Base-by-base conservation (phyloP, 768 basidiomycete species). In the Hortiboletus flavorubellus region DNA sequence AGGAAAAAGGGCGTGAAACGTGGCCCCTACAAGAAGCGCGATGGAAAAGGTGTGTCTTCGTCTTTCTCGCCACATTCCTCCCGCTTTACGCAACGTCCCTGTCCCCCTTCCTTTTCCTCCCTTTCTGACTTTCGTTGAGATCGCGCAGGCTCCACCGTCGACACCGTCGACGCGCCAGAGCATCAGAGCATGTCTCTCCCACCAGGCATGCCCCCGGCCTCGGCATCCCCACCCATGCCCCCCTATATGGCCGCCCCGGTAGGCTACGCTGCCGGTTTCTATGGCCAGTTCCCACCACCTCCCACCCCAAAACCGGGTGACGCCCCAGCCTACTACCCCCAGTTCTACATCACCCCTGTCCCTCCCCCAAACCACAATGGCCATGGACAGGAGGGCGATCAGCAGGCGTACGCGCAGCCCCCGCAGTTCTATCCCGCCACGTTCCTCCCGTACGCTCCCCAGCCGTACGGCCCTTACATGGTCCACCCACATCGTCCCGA, bases 11-110 rank as follows among this genome's bases (percentile, higher is more conserved):
- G 89, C 61, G 80, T 90, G 62, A 92, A 91, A 77, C 76, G 89
- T 67, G 89, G 89, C 43, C 90, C 90, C 72, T 92, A 92, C 87
- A 91, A 91, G 90, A 92, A 91, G 84, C 89, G 88, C 84, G 89
- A 90, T 88, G 85, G 83, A 81, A 89, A 87, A 81, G 82, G 89
- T 90, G 68, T 73, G 85, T 72, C 59, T 68, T 60, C 49, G 68
- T 66, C 68, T 62, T 71, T 71, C 62, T 64, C 48, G 54, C 58
- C 59, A 46, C 62, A 56, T 53, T 60, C 46, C 46, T 60, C 58
- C 51, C 56, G 23, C 58, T 58, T 54, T 53, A 56, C 53, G 46
- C 59, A 59, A 63, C 65, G 40, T 39, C 29, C 55, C 8, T 23
- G 6, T 41, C 41, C 26, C 50, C 29, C 12, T 37, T 46, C 47